phyloP scores from a whole-genome alignment of 2,329 filamentous ascomycete genomes.

The Amphichorda felina region DNA sequence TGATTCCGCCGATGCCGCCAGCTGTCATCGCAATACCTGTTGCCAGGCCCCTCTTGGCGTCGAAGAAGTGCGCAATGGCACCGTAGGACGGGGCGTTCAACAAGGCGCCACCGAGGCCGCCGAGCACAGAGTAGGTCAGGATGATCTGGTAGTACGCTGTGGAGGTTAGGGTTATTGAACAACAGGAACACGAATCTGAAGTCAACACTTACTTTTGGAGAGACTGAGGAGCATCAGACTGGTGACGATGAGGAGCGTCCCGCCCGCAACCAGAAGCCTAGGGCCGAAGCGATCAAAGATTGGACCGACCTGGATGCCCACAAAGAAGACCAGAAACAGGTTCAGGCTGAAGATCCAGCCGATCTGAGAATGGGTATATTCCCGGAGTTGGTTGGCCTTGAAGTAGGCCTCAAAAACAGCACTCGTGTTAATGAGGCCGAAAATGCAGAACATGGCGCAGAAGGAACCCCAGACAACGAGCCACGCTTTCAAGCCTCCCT shows the following conservation, averaged over 20 bases:
- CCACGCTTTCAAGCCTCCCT: slow-evolving; percentile 59
- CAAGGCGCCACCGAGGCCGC: slow-evolving; percentile 53
- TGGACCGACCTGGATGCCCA: slow-evolving; percentile 71
- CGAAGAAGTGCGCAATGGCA: slow-evolving; percentile 59
- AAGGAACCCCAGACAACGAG: slow-evolving; percentile 61
- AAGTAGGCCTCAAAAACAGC: slow-evolving; percentile 61
- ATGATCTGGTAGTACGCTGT: slow-evolving; percentile 61
- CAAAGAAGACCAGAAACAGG: slow-evolving; percentile 70
- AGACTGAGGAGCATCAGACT: slow-evolving; percentile 57
- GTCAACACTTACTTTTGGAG: slow-evolving; percentile 30
- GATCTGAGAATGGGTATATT: slow-evolving; percentile 53
- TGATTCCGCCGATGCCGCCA: slow-evolving; percentile 44
- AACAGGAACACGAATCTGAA: no score
- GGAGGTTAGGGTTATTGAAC: no score
- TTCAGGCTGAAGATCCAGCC: slow-evolving; percentile 86
- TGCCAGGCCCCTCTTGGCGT: slow-evolving; percentile 48
- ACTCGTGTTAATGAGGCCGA: slow-evolving; percentile 53
- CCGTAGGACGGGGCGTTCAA: slow-evolving; percentile 59
- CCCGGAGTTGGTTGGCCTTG: slow-evolving; percentile 55
- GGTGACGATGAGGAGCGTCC: slow-evolving; percentile 48
- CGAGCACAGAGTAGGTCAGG: slow-evolving; percentile 53
- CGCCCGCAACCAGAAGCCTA: slow-evolving; percentile 49
- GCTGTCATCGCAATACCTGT: slow-evolving; percentile 60
- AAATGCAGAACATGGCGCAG: slow-evolving; percentile 49
- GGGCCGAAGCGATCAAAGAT: slow-evolving; percentile 71